phyloP scores from a whole-genome alignment of 2,329 filamentous ascomycete species.

The Xylariaceae sp. region DNA sequence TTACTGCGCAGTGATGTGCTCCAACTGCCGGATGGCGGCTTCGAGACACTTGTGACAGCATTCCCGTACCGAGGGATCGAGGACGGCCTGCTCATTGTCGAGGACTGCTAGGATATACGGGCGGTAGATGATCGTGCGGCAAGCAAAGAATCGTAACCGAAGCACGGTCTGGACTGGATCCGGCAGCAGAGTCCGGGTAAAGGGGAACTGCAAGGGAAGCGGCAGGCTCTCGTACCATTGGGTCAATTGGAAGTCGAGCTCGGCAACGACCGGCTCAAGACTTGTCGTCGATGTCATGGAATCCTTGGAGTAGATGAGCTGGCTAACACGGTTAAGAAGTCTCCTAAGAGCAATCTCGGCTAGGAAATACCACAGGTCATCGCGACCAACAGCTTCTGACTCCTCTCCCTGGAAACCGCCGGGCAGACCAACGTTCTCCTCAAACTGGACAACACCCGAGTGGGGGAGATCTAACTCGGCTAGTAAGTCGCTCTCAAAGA shows the following conservation, averaged over 20 bases:
- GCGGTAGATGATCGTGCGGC: constrained; percentile 79
- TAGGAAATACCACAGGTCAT: constrained; percentile 82
- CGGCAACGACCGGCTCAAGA: constrained; percentile 70
- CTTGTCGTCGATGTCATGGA: constrained; percentile 66
- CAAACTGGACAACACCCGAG: constrained; percentile 75
- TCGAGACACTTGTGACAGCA: constrained; percentile 78
- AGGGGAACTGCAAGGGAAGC: constrained; percentile 69
- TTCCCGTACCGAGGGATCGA: constrained; percentile 68
- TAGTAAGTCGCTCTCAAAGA: constrained; percentile 75
- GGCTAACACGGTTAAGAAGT: constrained; percentile 71
- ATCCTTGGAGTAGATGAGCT: constrained; percentile 72
- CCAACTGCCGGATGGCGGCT: constrained; percentile 71
- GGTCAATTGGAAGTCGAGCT: constrained; percentile 75
- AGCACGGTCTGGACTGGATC: constrained; percentile 76
- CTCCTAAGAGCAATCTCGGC: constrained; percentile 75
- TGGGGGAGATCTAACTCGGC: constrained; percentile 77
- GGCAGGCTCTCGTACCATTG: constrained; percentile 83
- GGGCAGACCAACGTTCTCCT: constrained; percentile 73
- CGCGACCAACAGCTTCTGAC: constrained; percentile 58
- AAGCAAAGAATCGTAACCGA: constrained; percentile 75
- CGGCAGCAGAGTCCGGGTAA: constrained; percentile 59
- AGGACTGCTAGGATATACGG: constrained; percentile 77
- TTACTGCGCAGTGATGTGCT: constrained; percentile 72
- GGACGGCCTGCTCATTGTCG: constrained; percentile 66
- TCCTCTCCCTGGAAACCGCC: constrained; percentile 72